These are phyloP conservation scores for Fonsecaea pedrosoi DNA, from an alignment of 2,329 filamentous ascomycete genomes.

Conservation along the genomic window DNA sequence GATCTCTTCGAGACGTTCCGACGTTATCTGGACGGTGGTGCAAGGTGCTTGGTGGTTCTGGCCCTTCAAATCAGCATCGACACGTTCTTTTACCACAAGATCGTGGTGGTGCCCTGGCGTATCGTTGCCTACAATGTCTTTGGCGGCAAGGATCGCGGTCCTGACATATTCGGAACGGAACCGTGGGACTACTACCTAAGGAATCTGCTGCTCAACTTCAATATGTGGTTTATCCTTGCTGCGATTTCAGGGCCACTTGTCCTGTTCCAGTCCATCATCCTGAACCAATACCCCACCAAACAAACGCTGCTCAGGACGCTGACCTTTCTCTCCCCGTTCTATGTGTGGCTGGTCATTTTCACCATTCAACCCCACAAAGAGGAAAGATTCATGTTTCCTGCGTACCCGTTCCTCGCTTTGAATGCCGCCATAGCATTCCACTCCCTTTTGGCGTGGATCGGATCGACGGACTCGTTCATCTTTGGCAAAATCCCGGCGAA, in stretches of 20 bases:
- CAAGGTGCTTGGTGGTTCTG: constrained; percentile 71
- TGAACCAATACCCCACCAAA: constrained; percentile 64
- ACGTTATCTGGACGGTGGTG: constrained; percentile 70
- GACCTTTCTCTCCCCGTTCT: constrained; percentile 83
- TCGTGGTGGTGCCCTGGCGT: constrained; percentile 82
- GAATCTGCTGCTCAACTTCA: constrained; percentile 92
- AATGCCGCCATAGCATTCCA: constrained; percentile 88
- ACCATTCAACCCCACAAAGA: constrained; percentile 95
- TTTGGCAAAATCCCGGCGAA: constrained; percentile 74
- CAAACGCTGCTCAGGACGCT: constrained; percentile 76
- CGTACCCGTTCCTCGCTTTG: constrained; percentile 86
- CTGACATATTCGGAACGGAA: constrained; percentile 92
- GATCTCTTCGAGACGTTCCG: constrained; percentile 65
- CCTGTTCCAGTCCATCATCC: constrained; percentile 71
- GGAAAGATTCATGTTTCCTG: constrained; percentile 98
- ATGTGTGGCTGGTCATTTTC: constrained; percentile 93
- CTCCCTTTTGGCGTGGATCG: constrained; percentile 76
- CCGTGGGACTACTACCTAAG: constrained; percentile 96
- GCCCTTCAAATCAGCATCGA: constrained; percentile 74
- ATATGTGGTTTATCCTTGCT: constrained; percentile 87
- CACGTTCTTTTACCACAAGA: constrained; percentile 81
- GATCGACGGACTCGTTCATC: constrained; percentile 72
- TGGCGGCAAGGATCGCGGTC: constrained; percentile 75
- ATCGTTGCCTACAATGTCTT: constrained; percentile 97
- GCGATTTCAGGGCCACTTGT: constrained; percentile 77